Base-by-base conservation (phyloP, 441 rosid species). In the Adansonia rubrostipa region DNA sequence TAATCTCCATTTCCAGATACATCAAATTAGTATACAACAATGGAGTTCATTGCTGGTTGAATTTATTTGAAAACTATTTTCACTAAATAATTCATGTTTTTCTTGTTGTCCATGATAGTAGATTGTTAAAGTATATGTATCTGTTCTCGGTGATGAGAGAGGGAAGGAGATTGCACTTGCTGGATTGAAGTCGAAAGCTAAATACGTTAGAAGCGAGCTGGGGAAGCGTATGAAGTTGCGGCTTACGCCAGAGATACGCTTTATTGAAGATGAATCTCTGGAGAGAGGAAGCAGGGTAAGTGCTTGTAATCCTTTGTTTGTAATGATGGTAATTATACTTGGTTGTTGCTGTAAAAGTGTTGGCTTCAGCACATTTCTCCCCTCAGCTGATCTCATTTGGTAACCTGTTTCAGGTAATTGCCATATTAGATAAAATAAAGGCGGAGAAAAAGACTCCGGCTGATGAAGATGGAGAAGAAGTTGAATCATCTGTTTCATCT, bases 91-190 rank as follows among this genome's bases (percentile, higher is more conserved):
- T 45, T 67, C 28, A 67, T 2, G 11, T 15, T 33, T 17, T 54
- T 17, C 28, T 24, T 24, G 28, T 74, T 42, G 20, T 57, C 66
- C 53, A 19, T 53, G 58, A 11, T 56, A 71, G 78, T 76, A 93
- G 98, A 94, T 95, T 79, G 98, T 93, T 40, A 95, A 95, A 85
- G 98, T 93, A 6, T 95, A 88, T 82, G 92, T 95, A 9, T 95
- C 98, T 9, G 98, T 93, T 70, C 93, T 92, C 77, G 98, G 98
- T 5, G 97, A 95, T 78, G 98, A 95, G 58, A 89, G 95, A 85
- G 98, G 98, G 70, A 93, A 86, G 86, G 95, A 92, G 28, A 87
- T 92, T 76, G 98, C 97, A 0, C 80, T 93, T 75, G 92, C 97
- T 22, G 97, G 97, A 47, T 84, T 95, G 81, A 92, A 92, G 73